Conservation (phyloP, 768 basidiomycete genomes). For the Lanmaoa rubissima region DNA sequence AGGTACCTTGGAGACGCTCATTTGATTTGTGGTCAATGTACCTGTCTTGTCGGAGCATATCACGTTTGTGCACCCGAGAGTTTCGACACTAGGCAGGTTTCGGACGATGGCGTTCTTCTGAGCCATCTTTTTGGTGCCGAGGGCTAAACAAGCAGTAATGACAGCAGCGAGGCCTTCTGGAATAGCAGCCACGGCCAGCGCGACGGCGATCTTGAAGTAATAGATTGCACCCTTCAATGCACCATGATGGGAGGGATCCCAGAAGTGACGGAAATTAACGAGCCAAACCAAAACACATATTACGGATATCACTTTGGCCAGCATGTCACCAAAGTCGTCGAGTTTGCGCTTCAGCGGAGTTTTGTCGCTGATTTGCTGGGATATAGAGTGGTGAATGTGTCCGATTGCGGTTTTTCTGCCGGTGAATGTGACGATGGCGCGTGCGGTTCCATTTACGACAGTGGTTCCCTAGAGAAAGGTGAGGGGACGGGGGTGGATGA, state of each 20-base stretch:
- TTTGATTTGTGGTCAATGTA: conserved; percentile 94
- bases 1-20: conserved; percentile 84
- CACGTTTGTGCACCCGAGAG: conserved; percentile 95
- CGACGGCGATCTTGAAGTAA: conserved; percentile 99
- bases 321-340: conserved; percentile 96
- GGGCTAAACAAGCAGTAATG: conserved; percentile 93
- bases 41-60: conserved; percentile 99
- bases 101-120: conserved; percentile 98
- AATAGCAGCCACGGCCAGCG: conserved; percentile 97
- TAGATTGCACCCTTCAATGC: conserved; percentile 92
- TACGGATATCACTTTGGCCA: conserved; percentile 96
- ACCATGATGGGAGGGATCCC: conserved; percentile 91
- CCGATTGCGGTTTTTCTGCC: conserved; percentile 91
- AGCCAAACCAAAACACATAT: conserved; percentile 98
- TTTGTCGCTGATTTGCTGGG: conserved; percentile 90
- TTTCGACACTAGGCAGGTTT: conserved; percentile 95
- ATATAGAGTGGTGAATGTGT: conserved; percentile 95
- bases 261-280: conserved; percentile 95
- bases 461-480: conserved; percentile 72
- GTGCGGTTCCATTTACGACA: conserved; percentile 89
- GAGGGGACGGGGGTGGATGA: neutral
- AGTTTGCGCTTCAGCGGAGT: conserved; percentile 96
- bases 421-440: conserved; percentile 84
- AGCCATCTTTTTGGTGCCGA: conserved; percentile 99
- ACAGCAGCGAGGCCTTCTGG: conserved; percentile 98